Evolutionary conservation across 2,329 filamentous ascomycete species (phyloP).

Genomic region (Arthroderma sp.): DNA sequence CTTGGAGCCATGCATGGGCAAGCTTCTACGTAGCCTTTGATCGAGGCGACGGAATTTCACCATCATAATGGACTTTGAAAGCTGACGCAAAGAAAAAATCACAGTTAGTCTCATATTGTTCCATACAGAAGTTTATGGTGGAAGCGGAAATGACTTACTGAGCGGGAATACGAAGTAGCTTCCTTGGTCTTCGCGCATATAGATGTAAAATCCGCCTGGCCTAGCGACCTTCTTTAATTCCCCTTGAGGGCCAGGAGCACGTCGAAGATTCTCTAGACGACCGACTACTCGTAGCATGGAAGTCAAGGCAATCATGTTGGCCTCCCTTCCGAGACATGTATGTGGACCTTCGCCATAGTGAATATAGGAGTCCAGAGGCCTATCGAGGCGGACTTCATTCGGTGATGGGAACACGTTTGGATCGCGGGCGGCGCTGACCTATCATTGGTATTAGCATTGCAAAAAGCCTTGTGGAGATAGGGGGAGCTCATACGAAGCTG

Average conservation of each 20-base stretch:
- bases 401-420: constrained; percentile 25
- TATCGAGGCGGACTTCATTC: constrained; percentile 31
- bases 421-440: constrained; percentile 24
- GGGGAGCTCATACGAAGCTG: constrained; percentile 38
- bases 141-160: constrained; percentile 32
- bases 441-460: constrained; percentile 40
- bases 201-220: constrained; percentile 32
- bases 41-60: constrained; percentile 17
- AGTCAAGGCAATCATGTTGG: constrained; percentile 29
- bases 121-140: constrained; percentile 39
- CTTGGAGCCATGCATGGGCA: no score
- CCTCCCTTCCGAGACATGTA: constrained; percentile 32
- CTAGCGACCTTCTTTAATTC: constrained; percentile 39
- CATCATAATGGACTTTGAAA: constrained; percentile 34
- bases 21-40: background rate
- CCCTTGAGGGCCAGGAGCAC: constrained; percentile 35
- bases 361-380: constrained; percentile 29
- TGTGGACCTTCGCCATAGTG: constrained; percentile 37
- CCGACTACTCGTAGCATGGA: constrained; percentile 33
- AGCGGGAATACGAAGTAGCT: constrained; percentile 34
- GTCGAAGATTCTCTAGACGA: constrained; percentile 33
- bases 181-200: constrained; percentile 38
- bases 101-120: constrained; percentile 21
- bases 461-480: no score
- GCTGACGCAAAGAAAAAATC: constrained; percentile 14